phyloP scores from a whole-genome alignment of 495 filamentous ascomycete species.

The Penicillium subrubescens region DNA sequence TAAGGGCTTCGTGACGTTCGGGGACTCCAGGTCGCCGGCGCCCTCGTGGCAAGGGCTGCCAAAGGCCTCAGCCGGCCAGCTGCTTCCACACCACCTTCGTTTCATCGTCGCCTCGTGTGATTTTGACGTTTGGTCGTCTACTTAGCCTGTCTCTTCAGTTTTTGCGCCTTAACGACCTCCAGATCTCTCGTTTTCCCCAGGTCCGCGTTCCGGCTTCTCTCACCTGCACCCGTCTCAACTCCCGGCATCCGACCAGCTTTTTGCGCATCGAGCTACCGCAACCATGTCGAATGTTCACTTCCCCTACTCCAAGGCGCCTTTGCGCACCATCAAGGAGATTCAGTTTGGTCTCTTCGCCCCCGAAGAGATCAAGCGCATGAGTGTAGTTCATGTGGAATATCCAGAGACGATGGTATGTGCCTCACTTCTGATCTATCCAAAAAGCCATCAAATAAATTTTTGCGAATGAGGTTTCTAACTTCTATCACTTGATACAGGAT shows the following conservation, averaged over 20 bases:
- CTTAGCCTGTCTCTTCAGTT: constrained; percentile 23
- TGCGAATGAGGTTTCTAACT: constrained; percentile 26
- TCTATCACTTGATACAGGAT: constrained; percentile 54
- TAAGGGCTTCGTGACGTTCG: constrained; percentile 43
- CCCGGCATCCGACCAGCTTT: constrained; percentile 13
- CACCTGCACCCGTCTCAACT: constrained; percentile 12
- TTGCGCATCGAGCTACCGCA: constrained; percentile 30
- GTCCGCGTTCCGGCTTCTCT: constrained; percentile 6
- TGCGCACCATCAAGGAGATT: constrained; percentile 95
- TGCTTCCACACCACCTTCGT: constrained; percentile 40
- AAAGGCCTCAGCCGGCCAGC: constrained; percentile 53
- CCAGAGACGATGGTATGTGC: constrained; percentile 88
- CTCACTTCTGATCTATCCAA: background rate
- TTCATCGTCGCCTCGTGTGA: constrained; percentile 37
- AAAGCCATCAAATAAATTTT: constrained; percentile 6
- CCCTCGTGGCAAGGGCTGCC: constrained; percentile 59
- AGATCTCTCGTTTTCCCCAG: constrained; percentile 18
- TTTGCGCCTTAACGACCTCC: constrained; percentile 23
- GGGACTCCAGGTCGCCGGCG: constrained; percentile 49
- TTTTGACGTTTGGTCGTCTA: constrained; percentile 20
- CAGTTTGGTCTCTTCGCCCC: constrained; percentile 97
- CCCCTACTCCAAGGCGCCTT: constrained; percentile 87
- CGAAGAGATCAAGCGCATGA: constrained; percentile 98
- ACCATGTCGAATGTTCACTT: constrained; percentile 95
- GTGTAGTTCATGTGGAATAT: constrained; percentile 87